phyloP scores from a whole-genome alignment of 768 basidiomycete genomes.

The Podaxis pistillaris region DNA sequence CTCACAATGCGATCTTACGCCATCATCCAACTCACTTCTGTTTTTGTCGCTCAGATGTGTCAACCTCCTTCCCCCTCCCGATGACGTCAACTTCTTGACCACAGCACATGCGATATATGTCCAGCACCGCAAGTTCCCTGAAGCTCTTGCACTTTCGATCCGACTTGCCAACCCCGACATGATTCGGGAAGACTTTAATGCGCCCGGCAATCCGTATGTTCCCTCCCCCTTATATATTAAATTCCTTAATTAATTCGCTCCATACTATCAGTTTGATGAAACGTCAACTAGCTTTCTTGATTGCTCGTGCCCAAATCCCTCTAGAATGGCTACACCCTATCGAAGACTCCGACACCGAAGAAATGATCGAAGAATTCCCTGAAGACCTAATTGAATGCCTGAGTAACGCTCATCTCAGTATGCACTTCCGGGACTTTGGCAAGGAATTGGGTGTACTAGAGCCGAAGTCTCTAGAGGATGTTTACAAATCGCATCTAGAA shows the following conservation, averaged over 20 bases:
- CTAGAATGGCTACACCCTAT: slow-evolving; percentile 82
- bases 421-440: slow-evolving; percentile 86
- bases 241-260: background rate
- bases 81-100: slow-evolving; percentile 85
- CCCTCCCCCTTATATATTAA: background rate
- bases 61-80: slow-evolving; percentile 86
- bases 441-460: slow-evolving; percentile 91
- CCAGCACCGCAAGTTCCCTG: slow-evolving; percentile 83
- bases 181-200: slow-evolving; percentile 84
- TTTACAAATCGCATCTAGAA: slow-evolving; percentile 96
- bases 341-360: slow-evolving; percentile 46
- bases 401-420: slow-evolving; percentile 81
- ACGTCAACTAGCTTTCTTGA: slow-evolving; percentile 90
- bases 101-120: slow-evolving; percentile 90
- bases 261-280: slow-evolving; percentile 68
- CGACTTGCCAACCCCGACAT: slow-evolving; percentile 78
- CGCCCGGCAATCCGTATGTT: slow-evolving; percentile 83
- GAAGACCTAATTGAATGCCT: slow-evolving; percentile 86
- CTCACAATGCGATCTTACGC: background rate
- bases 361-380: slow-evolving; percentile 62
- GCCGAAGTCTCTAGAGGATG: slow-evolving; percentile 90
- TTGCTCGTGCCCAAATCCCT: slow-evolving; percentile 90
- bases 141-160: slow-evolving; percentile 86
- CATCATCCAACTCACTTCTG: slow-evolving; percentile 8
- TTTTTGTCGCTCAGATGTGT: slow-evolving; percentile 58